Base-by-base conservation (phyloP, 148 eudicot genomes). In the Spergularia bocconei region DNA sequence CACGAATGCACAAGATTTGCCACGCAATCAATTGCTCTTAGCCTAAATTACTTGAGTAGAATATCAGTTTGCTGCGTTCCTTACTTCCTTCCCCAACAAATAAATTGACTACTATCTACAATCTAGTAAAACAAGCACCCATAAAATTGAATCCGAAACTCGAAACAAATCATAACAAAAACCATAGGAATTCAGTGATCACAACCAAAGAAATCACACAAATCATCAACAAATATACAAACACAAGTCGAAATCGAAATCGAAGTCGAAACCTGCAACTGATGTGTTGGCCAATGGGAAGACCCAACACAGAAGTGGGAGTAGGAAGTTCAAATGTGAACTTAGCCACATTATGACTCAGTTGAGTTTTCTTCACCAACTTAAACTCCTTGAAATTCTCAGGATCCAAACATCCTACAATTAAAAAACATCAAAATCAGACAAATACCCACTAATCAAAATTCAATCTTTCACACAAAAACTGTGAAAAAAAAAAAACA, bases 301-400 rank as follows among this genome's bases (percentile, higher is more conserved):
- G 97, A 47, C 98, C 98, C 88, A 94, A 81, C 6, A 91, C 88
- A 38, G 96, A 90, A 75, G 96, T 90, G 61, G 96, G 92, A 58
- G 96, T 77, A 33, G 98, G 96, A 61, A 94, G 97, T 63, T 69
- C 88, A 86, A 94, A 94, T 72, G 81, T 87, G 84, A 91, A 94
- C 79, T 83, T 86, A 10, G 98, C 98, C 72, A 91, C 97, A 88
- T 94, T 94, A 79, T 94, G 97, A 68, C 97, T 94, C 69, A 94
- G 74, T 76, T 91, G 93, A 6, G 80, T 77, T 71, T 83, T 80
- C 83, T 88, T 86, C 77, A 86, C 96, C 65, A 94, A 93, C 88
- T 91, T 89, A 83, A 94, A 94, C 9, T 91, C 87, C 86, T 87
- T 94, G 78, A 87, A 94, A 68, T 82, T 90, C 63, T 91, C 91